phyloP scores from a whole-genome alignment of 805 yeast species.

The Isabelozyma rhagii region DNA sequence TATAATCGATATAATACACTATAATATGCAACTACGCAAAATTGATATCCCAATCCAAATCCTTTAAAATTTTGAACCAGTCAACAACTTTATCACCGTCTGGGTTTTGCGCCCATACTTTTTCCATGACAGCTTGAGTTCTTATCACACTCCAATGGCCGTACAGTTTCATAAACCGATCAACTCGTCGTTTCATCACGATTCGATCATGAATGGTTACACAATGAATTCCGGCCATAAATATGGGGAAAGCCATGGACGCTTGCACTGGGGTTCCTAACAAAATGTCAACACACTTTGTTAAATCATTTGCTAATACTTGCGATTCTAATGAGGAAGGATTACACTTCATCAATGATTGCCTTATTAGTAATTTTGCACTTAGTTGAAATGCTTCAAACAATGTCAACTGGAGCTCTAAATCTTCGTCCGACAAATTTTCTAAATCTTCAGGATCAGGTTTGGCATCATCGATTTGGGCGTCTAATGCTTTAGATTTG shows the following conservation, averaged over 20 bases:
- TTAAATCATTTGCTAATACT: slow-evolving; percentile 50
- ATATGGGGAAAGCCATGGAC: slow-evolving; percentile 70
- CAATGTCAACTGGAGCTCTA: slow-evolving; percentile 63
- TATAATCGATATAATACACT: background rate
- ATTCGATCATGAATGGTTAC: slow-evolving; percentile 49
- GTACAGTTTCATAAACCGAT: slow-evolving; percentile 57
- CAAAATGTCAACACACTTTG: slow-evolving; percentile 56
- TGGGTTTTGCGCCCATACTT: slow-evolving; percentile 47
- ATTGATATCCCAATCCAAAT: slow-evolving; percentile 73
- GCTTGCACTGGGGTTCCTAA: slow-evolving; percentile 69
- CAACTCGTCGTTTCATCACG: slow-evolving; percentile 51
- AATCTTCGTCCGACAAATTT: slow-evolving; percentile 42
- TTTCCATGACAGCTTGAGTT: slow-evolving; percentile 41
- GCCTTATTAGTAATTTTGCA: slow-evolving; percentile 64
- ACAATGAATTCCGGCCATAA: slow-evolving; percentile 72
- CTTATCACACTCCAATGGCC: slow-evolving; percentile 60
- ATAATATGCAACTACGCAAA: slow-evolving; percentile 47
- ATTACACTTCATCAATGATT: slow-evolving; percentile 57
- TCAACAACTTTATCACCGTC: slow-evolving; percentile 62
- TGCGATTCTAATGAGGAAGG: slow-evolving; percentile 66
- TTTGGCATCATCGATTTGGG: slow-evolving; percentile 43
- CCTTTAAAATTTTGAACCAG: slow-evolving; percentile 67
- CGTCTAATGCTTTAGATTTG: slow-evolving; percentile 42
- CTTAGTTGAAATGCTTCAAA: slow-evolving; percentile 72
- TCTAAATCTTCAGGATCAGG: slow-evolving; percentile 52